Percentiles rank a stretch among this genome's conserved stretches.
Evolutionary conservation across 1,284 basidiomycete genomes (phyloP).

Genomic region (Tilletiaria anomala): DNA sequence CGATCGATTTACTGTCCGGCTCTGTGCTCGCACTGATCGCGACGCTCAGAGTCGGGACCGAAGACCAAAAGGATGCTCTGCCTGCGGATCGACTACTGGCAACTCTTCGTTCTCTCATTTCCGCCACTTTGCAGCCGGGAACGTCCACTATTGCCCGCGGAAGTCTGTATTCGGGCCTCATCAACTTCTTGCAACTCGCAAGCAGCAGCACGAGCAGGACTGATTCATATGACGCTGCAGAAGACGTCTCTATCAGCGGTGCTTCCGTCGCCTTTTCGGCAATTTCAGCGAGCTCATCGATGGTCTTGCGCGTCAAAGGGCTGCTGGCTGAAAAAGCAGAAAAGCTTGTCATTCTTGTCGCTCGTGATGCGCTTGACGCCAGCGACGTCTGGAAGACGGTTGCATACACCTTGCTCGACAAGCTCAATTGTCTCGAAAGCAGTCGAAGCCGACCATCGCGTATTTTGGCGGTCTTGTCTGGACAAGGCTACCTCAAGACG

Average conservation of each 20-base stretch:
- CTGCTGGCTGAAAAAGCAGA: conserved; percentile 50
- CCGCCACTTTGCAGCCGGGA: conserved; percentile 61
- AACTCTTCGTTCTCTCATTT: conserved; percentile 61
- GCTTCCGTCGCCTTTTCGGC: conserved; percentile 8
- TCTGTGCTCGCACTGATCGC: conserved; percentile 66
- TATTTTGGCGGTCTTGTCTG: background rate
- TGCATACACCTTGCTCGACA: conserved; percentile 70
- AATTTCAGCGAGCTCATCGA: conserved; percentile 16
- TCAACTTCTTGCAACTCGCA: conserved; percentile 68
- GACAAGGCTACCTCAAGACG: background rate
- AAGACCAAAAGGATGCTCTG: background rate
- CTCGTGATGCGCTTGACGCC: conserved; percentile 82
- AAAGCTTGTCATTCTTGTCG: conserved; percentile 59
- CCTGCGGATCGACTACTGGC: conserved; percentile 54
- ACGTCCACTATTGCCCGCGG: conserved; percentile 82
- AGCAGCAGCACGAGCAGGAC: conserved; percentile 6
- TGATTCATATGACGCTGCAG: conserved; percentile 8
- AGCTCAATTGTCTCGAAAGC: conserved; percentile 42
- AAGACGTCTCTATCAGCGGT: conserved; percentile 18
- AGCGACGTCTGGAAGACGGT: conserved; percentile 93
- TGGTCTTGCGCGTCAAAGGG: conserved; percentile 38
- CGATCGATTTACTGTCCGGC: conserved; percentile 66
- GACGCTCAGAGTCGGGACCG: conserved; percentile 47
- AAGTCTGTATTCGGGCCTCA: conserved; percentile 79
- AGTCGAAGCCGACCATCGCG: background rate